These are phyloP conservation scores for Nitzschia putrida DNA, from an alignment of 108 stramenopile genomes.

Conservation along the genomic window DNA sequence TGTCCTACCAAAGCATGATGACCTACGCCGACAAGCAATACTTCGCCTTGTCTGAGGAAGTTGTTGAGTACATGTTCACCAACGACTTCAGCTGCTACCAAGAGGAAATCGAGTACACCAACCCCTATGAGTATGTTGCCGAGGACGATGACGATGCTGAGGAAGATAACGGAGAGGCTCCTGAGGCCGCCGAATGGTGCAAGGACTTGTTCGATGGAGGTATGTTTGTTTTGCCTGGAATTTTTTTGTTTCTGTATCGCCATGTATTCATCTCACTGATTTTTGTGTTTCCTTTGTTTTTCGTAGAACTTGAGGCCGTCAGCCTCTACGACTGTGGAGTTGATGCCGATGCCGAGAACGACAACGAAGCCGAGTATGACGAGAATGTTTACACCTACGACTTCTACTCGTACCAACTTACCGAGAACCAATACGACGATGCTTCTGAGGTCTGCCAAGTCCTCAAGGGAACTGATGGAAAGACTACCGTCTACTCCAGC, in stretches of 20 bases:
- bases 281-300: not conserved
- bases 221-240: not conserved
- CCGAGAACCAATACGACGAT: constrained; percentile 34
- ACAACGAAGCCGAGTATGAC: constrained; percentile 28
- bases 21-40: constrained; percentile 22
- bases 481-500: constrained; percentile 26
- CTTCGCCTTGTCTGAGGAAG: constrained; percentile 29
- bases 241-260: not conserved
- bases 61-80: constrained; percentile 42
- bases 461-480: constrained; percentile 18
- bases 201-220: constrained; percentile 20
- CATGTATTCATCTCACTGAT: not conserved
- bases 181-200: constrained; percentile 41
- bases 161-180: constrained; percentile 20
- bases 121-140: constrained; percentile 22
- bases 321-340: constrained; percentile 30
- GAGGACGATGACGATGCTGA: constrained; percentile 28
- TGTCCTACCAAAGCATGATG: constrained; percentile 26
- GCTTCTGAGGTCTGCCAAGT: constrained; percentile 30
- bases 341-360: constrained; percentile 17
- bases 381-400: constrained; percentile 33
- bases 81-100: constrained; percentile 35
- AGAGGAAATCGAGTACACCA: constrained; percentile 31
- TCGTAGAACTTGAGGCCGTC: constrained; percentile 30
- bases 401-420: constrained; percentile 44